Evolutionary conservation across 1,284 basidiomycete species (phyloP), one percentile per base, ranked within the genome.

Genomic region (Ganoderma sp.): DNA sequence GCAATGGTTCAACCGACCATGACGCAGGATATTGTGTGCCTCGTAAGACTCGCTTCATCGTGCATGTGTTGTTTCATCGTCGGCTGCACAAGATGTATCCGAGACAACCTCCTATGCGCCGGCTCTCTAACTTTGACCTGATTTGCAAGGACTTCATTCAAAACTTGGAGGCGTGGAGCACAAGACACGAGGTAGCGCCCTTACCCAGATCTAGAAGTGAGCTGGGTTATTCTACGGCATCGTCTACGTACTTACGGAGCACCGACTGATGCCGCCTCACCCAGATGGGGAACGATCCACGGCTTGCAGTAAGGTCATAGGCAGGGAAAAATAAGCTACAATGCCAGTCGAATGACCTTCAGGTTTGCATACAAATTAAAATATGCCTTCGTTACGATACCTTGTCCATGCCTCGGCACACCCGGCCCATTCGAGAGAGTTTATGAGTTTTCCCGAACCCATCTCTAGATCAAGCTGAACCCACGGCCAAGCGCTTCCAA

Each of bases 1-100:
- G 37, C 37, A 10, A 39, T 17, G 17, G 10, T n/a, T 41, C 39
- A 25, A 41, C 58, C 14, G 37, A 25, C 48, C 22, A 52, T 52
- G 48, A 25, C 48, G 58, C 39, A 41, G 39, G 56, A 37, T n/a
- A 37, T n/a, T n/a, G 56, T 58, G 17, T 58, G 3, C 9, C 56
- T 39, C 56, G 56, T 58, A 58, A 58, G 56, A 58, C 34, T n/a
- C 19, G 7, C 32, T n/a, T 19, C 19, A 54, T 66, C 37, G 45
- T 50, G 9, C 41, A 12, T 41, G 42, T 67, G 52, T 63, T 41
- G 42, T 67, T 60, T 63, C 61, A 59, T 60, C 60, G 48, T 43
- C 62, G 28, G 61, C 61, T 56, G 32, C 28, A 56, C 52, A 56
- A 56, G 52, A 56, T 56, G 32, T 19, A 15, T 56, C 52, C 6